Base-by-base conservation (phyloP, 1,139 yeast species). In the Candida tropicalis region DNA sequence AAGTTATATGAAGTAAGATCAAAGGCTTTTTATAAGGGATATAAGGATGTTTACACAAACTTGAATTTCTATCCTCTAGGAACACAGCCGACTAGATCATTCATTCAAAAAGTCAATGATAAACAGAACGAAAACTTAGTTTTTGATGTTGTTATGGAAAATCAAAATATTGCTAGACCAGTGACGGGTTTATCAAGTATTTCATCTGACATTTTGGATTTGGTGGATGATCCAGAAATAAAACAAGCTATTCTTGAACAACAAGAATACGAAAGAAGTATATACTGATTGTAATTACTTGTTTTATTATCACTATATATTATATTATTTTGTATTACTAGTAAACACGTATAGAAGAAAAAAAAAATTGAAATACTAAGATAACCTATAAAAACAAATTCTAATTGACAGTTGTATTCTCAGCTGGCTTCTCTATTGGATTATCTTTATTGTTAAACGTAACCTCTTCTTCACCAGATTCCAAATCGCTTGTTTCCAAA, bases 1-100 rank as follows among this genome's bases (percentile, higher is more conserved):
- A 75, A 76, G 45, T 64, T 90, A 39, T 65, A 76, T 26, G 82
- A 82, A 46, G 82, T 80, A 43, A 71, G 97, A 49, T 67, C 69
- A 16, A 80, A 80, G 43, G 63, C 77, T 4, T 72, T 68, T 67
- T 51, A 65, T 12, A 79, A 81, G 45, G 95, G 91, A 2, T 61
- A 77, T 22, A 82, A 84, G 57, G 99, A 93, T 61, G 81, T 87
- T 1, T 93, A 89, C 59, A 85, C 97, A 0, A 95, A 95, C 23
- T 72, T 85, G 35, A 72, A 75, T 29, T 88, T 89, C 57, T 81
- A 78, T 36, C 97, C 97, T 1, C 59, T 57, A n/a, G 67, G 73
- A 6, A 84, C 96, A 2, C 98, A 93, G 63, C 88, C 98, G 0
- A 69, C 78, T 0, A 57, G 62, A 43, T 60, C 75, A 3, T 57